phyloP scores from a whole-genome alignment of 805 yeast species.

The Candida fluviatilis region DNA sequence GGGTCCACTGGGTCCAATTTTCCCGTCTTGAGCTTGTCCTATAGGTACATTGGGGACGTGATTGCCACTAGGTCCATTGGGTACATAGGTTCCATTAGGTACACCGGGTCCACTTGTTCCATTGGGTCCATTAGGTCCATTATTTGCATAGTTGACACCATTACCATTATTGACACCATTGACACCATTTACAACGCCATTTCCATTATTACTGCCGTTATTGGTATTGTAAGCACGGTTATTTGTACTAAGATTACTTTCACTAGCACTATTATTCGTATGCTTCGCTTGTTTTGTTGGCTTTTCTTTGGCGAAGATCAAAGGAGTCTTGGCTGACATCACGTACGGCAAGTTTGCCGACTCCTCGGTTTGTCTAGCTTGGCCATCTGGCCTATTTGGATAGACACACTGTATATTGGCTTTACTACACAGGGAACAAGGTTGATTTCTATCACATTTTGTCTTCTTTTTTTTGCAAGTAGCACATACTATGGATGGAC shows the following conservation, averaged over 20 bases:
- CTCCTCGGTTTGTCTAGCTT: background rate
- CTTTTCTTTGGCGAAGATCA: constrained; percentile 6
- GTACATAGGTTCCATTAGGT: too few relatives aligned
- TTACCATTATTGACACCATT: background rate
- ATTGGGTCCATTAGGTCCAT: too few relatives aligned
- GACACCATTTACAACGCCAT: background rate
- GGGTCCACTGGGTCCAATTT: too few relatives aligned
- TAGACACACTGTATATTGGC: constrained; percentile 1
- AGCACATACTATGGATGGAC: constrained; percentile 34
- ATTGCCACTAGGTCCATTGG: too few relatives aligned
- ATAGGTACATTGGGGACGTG: too few relatives aligned
- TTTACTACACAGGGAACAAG: constrained; percentile 31
- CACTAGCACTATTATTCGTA: too few relatives aligned
- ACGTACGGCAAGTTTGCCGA: constrained; percentile 13
- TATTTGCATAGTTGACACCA: too few relatives aligned
- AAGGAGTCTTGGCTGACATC: constrained; percentile 17
- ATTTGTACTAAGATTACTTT: too few relatives aligned
- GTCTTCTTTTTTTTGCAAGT: constrained; percentile 36
- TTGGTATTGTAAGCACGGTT: too few relatives aligned
- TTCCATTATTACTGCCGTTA: too few relatives aligned
- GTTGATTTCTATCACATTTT: constrained; percentile 39
- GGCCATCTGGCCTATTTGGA: background rate
- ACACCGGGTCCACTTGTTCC: too few relatives aligned
- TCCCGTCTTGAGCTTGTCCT: too few relatives aligned
- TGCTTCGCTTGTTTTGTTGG: constrained; percentile 1